These are phyloP conservation scores for Phytopythium delawarense DNA, from an alignment of 352 stramenopile genomes.

Conservation along the genomic window DNA sequence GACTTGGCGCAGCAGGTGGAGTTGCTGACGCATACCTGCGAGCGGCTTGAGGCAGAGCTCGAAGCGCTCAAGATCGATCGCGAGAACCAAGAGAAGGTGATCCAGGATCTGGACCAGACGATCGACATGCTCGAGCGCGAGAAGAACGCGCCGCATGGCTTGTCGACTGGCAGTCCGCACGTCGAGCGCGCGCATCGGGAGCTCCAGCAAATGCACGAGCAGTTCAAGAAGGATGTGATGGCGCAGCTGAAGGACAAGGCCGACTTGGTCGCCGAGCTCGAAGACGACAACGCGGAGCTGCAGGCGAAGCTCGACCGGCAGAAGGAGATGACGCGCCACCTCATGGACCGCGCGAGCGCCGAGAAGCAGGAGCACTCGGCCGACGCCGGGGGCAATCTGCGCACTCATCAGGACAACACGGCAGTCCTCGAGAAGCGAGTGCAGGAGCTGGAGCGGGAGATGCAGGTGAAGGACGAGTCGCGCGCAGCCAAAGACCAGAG, in stretches of 20 bases:
- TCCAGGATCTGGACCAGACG: conserved; percentile 34
- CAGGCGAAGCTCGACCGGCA: conserved; percentile 56
- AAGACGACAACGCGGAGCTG: conserved; percentile 53
- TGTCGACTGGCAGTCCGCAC: conserved; percentile 13
- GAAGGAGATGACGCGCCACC: conserved; percentile 41
- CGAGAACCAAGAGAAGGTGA: conserved; percentile 35
- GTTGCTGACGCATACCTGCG: conserved; percentile 14
- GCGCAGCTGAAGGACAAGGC: conserved; percentile 30
- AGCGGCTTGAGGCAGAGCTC: conserved; percentile 30
- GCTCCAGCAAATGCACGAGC: conserved; percentile 30
- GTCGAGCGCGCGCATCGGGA: conserved; percentile 24
- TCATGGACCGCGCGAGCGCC: conserved; percentile 32
- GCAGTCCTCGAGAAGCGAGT: conserved; percentile 31
- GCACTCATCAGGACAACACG: conserved; percentile 13
- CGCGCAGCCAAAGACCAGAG: conserved; percentile 37
- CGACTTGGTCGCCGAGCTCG: conserved; percentile 23
- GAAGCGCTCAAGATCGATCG: conserved; percentile 37
- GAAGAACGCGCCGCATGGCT: conserved; percentile 11
- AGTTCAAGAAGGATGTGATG: conserved; percentile 29
- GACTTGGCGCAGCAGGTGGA: conserved; percentile 24
- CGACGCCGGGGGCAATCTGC: conserved; percentile 11
- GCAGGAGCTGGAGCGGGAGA: conserved; percentile 28
- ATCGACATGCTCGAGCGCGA: conserved; percentile 31
- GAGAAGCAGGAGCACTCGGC: conserved; percentile 24
- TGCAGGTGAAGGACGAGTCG: conserved; percentile 33